A percentile compares a stretch with the other conserved stretches of the same genome.
Conservation (phyloP, 441 rosid genomes). For the Viola pubescens region DNA sequence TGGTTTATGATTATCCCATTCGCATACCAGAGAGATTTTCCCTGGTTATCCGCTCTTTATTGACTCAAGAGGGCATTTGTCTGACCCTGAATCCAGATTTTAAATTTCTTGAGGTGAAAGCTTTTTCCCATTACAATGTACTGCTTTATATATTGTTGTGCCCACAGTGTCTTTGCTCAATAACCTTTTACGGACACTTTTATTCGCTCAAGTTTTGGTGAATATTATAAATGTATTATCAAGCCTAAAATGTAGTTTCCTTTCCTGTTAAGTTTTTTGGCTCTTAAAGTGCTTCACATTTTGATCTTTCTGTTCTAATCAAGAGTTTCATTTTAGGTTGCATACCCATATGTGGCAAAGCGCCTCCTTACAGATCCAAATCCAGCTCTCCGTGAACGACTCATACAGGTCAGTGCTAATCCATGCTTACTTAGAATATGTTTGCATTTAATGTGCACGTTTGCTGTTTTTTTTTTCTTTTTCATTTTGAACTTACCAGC, state of each 20-base stretch:
- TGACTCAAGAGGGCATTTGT: constrained; percentile 95
- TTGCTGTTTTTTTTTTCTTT: neutral
- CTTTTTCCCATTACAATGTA: neutral
- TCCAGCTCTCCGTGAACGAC: constrained; percentile 91
- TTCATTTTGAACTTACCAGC: too few relatives aligned
- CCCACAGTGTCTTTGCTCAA: neutral
- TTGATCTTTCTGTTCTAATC: constrained; percentile 6
- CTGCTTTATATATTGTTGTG: neutral
- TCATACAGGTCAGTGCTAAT: constrained; percentile 60
- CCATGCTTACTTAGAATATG: constrained; percentile 1
- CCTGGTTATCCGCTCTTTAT: constrained; percentile 83
- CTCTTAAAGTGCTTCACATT: neutral
- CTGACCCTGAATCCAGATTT: constrained; percentile 84
- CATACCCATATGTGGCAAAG: constrained; percentile 93
- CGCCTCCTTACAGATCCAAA: constrained; percentile 91
- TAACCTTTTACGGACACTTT: neutral
- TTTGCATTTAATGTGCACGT: neutral
- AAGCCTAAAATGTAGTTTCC: neutral
- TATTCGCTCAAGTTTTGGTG: too few relatives aligned
- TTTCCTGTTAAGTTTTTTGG: neutral
- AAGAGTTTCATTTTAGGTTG: constrained; percentile 46
- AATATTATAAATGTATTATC: too few relatives aligned
- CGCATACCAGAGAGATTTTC: constrained; percentile 97
- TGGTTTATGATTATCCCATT: constrained; percentile 86
- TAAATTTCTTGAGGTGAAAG: constrained; percentile 87